Base-by-base conservation (phyloP, 1,284 basidiomycete species). In the Polyporus tsugae region DNA sequence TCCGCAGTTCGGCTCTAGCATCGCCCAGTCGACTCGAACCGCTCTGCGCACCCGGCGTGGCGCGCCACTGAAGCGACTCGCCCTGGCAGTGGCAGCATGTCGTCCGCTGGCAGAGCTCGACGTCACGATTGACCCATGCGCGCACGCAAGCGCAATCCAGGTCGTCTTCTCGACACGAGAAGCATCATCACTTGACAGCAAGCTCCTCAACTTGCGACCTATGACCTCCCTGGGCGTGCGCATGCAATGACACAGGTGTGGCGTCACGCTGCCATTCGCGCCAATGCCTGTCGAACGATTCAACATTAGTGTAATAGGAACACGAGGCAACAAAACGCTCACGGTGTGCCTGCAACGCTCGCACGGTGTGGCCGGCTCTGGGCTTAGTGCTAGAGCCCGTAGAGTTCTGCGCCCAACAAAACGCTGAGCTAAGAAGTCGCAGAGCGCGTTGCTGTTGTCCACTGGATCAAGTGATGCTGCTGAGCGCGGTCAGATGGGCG, bases 181-280 rank as follows among this genome's bases (percentile, higher is more conserved):
- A 59, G 63, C 46, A 35, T 22, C 52, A 60, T 64, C 68, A 69
- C 66, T 69, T 72, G 70, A 72, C 62, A 60, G 38, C 38, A 33
- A 39, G 29, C 52, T 49, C 55, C 29, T 46, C 7, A 46, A 22
- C 7, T 6, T 59, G 60, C 61, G 62, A 58, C 59, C 52, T 46
- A 52, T 42, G 60, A 39, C 33, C 46, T 38, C 22, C 52, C 39
- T 44, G 39, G 10, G 46, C 9, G 11, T 25, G 22, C 46, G 29
- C 41, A 62, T 62, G 57, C 42, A 62, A 38, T 49, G 25, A 15
- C 53, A 62, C 22, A 35, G 39, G 41, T 29, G 52, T 6, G 36
- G 58, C 29, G 39, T 52, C 60, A 60, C 39, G 65, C 65, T 22
- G 58, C 22, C 36, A 3, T 6, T 38, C 35, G 35, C 36, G 46